Evolutionary conservation across 768 basidiomycete genomes (phyloP), one percentile per base, ranked within the genome.

Genomic region (Tubosaeta brunneosetosa): DNA sequence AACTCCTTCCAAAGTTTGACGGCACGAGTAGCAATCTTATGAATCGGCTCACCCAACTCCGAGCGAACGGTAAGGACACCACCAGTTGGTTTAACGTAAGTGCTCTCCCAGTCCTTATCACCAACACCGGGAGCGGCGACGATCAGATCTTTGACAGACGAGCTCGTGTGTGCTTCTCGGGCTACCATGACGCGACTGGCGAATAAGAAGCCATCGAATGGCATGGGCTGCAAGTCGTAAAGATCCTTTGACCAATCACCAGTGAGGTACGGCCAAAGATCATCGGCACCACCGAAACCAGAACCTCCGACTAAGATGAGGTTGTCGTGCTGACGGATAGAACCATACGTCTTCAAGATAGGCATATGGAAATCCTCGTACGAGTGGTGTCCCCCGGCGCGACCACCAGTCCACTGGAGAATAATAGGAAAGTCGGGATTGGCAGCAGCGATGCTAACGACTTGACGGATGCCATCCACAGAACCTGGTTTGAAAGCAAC

Each of bases 1-100:
- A 97, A 97, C 75, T 98, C 94, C 71, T 94, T 93, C 97, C 97
- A 99, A 38, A 99, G 78, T 77, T 91, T 97, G 70, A 99, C 91
- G 33, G 82, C 97, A 44, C 97, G 89, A 38, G 86, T 99, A 32
- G 97, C 94, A 66, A 99, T 91, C 77, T 99, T 99, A 77, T 99
- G 97, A 61, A 98, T 98, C 11, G 97, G 97, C 71, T 99, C 97
- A 37, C 94, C 94, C 45, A 99, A 82, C 76, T 99, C 97, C 4
- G 95, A 98, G 59, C 87, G 89, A 55, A 99, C 97, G 6, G 95
- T 98, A 55, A 98, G 80, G 60, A 98, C 88, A 33, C 97, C 95
- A 52, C 95, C 97, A 6, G 94, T 97, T 55, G 94, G 88, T 72
- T 91, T 93, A 57, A 78, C 72, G 68, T 98, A 98, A 0, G 97